phyloP scores from a whole-genome alignment of 2,329 filamentous ascomycete species.

The Scedosporium boydii region DNA sequence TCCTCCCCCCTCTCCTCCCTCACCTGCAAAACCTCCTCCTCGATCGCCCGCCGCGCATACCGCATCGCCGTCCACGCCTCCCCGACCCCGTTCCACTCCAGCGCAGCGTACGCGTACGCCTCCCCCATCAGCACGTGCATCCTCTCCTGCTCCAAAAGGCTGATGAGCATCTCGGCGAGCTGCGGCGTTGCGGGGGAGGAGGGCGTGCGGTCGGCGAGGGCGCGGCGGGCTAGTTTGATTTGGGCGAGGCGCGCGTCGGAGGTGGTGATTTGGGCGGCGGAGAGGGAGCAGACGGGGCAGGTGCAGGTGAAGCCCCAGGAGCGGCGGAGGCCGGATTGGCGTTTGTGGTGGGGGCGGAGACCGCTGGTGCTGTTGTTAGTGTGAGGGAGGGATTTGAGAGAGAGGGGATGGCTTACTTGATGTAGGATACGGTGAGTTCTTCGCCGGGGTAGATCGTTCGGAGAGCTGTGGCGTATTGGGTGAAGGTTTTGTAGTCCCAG shows the following conservation, averaged over 20 bases:
- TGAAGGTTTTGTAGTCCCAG: slow-evolving; percentile 27
- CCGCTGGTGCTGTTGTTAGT: slow-evolving; percentile 12
- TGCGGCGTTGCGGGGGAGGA: slow-evolving; percentile 15
- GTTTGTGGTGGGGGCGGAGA: slow-evolving; percentile 13
- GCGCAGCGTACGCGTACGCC: slow-evolving; percentile 26
- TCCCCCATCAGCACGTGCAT: slow-evolving; percentile 23
- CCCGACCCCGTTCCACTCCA: slow-evolving; percentile 28
- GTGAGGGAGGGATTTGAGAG: not conserved
- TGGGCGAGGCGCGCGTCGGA: slow-evolving; percentile 28
- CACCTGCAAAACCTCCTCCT: slow-evolving; percentile 19
- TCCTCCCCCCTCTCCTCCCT: slow-evolving; percentile 3
- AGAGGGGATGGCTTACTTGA: slow-evolving; percentile 17
- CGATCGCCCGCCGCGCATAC: slow-evolving; percentile 27
- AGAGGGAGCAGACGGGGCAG: slow-evolving; percentile 26
- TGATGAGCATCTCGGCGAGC: slow-evolving; percentile 29
- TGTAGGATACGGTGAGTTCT: slow-evolving; percentile 33
- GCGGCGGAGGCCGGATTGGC: slow-evolving; percentile 19
- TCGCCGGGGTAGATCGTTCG: slow-evolving; percentile 29
- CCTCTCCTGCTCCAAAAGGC: slow-evolving; percentile 29
- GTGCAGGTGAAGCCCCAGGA: slow-evolving; percentile 32
- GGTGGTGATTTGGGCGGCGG: slow-evolving; percentile 14
- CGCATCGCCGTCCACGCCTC: slow-evolving; percentile 27
- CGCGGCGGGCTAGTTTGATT: slow-evolving; percentile 18
- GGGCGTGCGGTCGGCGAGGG: not conserved
- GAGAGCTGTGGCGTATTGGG: slow-evolving; percentile 28